phyloP scores from a whole-genome alignment of 495 filamentous ascomycete genomes.

The Neurospora sp. region DNA sequence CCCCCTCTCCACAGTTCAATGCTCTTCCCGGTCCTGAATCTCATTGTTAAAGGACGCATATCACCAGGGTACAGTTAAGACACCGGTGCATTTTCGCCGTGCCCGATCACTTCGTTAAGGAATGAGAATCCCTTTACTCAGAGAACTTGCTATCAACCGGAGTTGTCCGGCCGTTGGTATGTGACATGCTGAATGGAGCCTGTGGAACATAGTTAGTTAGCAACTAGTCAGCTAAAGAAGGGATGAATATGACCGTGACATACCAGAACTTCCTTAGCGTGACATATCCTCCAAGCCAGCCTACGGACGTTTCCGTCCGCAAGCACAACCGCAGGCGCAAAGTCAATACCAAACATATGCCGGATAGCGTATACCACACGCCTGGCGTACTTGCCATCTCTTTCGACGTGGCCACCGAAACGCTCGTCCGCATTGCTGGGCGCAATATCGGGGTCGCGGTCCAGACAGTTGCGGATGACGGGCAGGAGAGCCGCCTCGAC shows the following conservation, averaged over 20 bases:
- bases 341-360: conserved; percentile 97
- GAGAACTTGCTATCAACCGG: conserved; percentile 35
- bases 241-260: conserved; percentile 23
- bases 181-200: conserved; percentile 59
- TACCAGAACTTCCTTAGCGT: conserved; percentile 90
- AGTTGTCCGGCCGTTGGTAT: conserved; percentile 43
- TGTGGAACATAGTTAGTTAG: conserved; percentile 17
- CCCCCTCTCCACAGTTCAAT: neutral
- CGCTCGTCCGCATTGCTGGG: conserved; percentile 68
- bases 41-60: neutral
- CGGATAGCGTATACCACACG: conserved; percentile 87
- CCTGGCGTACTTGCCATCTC: conserved; percentile 79
- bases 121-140: neutral
- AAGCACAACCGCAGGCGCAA: conserved; percentile 84
- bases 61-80: neutral
- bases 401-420: conserved; percentile 73
- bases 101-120: neutral
- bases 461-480: conserved; percentile 82
- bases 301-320: conserved; percentile 88
- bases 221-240: neutral
- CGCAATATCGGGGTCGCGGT: conserved; percentile 84
- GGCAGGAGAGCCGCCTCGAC: conserved; percentile 72
- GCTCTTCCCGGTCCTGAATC: neutral
- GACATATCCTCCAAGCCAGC: conserved; percentile 89
- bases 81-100: neutral